Evolutionary conservation across 2,329 filamentous ascomycete species (phyloP).

Genomic region (Ambrosiella xylebori): DNA sequence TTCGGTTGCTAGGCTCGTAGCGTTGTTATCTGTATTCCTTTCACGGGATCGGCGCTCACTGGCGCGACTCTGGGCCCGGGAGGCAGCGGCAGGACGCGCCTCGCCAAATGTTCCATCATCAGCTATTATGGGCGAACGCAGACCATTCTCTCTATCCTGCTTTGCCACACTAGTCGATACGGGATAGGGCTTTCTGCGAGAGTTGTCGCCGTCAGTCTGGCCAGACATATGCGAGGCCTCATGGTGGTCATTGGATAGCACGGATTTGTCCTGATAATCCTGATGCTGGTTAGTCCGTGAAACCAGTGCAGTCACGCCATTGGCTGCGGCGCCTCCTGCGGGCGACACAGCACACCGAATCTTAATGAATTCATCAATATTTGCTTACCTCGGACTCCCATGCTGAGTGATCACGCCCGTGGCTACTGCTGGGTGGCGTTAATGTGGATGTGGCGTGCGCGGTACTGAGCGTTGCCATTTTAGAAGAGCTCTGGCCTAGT

Average conservation of each 20-base stretch:
- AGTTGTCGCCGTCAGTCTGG: not conserved
- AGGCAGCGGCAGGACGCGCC: not conserved
- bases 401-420: slow-evolving; percentile 1
- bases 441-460: slow-evolving; percentile 9
- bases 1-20: slow-evolving; percentile 23
- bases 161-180: slow-evolving; percentile 1
- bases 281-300: not conserved
- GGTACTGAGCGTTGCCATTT: slow-evolving; percentile 7
- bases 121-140: slow-evolving; percentile 8
- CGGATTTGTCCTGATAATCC: slow-evolving; percentile 3
- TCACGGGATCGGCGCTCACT: slow-evolving; percentile 12
- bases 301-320: not conserved
- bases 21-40: not conserved
- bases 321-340: not conserved
- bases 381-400: slow-evolving; percentile 10
- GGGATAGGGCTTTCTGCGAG: slow-evolving; percentile 7
- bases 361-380: not conserved
- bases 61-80: slow-evolving; percentile 10
- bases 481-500: slow-evolving; percentile 1
- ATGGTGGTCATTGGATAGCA: not conserved
- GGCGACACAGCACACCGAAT: not conserved
- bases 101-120: slow-evolving; percentile 10
- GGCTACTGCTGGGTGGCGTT: slow-evolving; percentile 11
- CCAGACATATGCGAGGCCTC: not conserved
- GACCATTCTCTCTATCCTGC: slow-evolving; percentile 5